Conservation (phyloP, 2,329 filamentous ascomycete genomes). For the Sporothrix luriei region DNA sequence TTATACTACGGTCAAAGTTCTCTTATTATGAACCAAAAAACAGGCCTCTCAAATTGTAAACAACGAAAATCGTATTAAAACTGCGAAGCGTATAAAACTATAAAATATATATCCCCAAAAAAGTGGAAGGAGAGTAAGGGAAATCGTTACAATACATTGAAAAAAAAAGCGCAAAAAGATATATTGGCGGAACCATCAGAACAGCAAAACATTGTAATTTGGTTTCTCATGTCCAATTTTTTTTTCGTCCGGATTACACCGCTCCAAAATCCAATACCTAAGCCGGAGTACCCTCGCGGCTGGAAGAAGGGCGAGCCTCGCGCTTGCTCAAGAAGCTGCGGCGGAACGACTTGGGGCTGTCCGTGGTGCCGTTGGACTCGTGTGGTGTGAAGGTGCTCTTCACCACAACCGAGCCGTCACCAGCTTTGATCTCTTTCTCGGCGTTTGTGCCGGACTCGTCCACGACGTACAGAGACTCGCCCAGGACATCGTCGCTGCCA, state of each 20-base stretch:
- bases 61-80: background rate
- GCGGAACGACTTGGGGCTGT: conserved; percentile 54
- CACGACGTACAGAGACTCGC: conserved; percentile 88
- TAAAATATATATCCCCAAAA: conserved; percentile 5
- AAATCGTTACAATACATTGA: conserved; percentile 12
- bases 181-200: background rate
- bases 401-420: conserved; percentile 70
- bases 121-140: background rate
- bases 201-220: conserved; percentile 23
- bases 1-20: no score
- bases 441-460: conserved; percentile 70
- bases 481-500: conserved; percentile 78
- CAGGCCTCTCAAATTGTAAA: background rate
- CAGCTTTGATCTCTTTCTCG: conserved; percentile 75
- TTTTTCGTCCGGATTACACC: background rate
- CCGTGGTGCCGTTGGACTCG: conserved; percentile 45
- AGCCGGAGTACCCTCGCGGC: conserved; percentile 51
- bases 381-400: conserved; percentile 68
- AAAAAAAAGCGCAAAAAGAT: conserved; percentile 20
- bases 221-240: background rate
- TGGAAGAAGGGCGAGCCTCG: conserved; percentile 45
- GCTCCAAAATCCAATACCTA: background rate
- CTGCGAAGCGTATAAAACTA: background rate
- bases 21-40: background rate
- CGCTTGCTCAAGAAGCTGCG: conserved; percentile 61